Evolutionary conservation across 441 rosid genomes (phyloP).

Genomic region (Syzygium malaccense): DNA sequence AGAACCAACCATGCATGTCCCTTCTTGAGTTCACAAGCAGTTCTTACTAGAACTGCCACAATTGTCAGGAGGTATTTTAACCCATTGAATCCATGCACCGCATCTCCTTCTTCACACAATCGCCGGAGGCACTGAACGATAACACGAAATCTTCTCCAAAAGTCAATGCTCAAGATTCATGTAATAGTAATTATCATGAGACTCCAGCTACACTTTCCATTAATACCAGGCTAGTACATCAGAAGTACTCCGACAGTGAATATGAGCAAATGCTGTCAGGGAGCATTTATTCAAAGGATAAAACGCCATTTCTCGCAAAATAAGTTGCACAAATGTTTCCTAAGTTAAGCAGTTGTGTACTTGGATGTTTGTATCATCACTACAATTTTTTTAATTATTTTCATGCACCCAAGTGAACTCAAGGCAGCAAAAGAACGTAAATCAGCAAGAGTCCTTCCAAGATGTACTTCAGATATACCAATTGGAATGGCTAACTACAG

Average conservation of each 20-base stretch:
- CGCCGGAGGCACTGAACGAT: conserved; percentile 45
- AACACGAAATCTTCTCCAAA: background rate
- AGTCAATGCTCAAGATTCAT: background rate
- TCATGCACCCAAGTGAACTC: background rate
- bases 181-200: background rate
- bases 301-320: background rate
- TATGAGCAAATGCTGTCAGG: background rate
- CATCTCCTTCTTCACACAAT: conserved; percentile 44
- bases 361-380: background rate
- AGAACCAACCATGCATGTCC: conserved; percentile 45
- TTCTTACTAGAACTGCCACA: conserved; percentile 49
- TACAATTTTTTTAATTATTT: background rate
- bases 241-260: background rate
- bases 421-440: background rate
- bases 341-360: background rate
- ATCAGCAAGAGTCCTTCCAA: background rate
- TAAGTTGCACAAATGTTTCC: background rate
- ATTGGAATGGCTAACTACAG: background rate
- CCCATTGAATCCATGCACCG: conserved; percentile 40
- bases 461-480: background rate
- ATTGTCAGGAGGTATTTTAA: conserved; percentile 53
- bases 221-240: background rate
- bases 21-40: conserved; percentile 44
- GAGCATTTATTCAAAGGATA: background rate
- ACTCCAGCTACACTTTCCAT: background rate